These are phyloP conservation scores for Fusarium redolens DNA, from an alignment of 2,329 filamentous ascomycete species.

Conservation along the genomic window DNA sequence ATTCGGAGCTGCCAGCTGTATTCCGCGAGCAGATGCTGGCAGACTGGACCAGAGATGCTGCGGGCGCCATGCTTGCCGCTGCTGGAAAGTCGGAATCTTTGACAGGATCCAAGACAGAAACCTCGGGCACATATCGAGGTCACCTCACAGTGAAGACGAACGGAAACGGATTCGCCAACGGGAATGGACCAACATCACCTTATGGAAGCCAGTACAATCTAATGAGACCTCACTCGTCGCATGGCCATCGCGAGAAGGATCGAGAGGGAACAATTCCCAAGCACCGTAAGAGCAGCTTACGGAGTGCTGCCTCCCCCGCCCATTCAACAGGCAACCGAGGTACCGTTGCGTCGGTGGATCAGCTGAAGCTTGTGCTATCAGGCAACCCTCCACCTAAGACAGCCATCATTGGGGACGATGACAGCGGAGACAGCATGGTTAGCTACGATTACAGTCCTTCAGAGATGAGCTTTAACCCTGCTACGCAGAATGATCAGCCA, in stretches of 20 bases:
- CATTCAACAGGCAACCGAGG: constrained; percentile 58
- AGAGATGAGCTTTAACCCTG: constrained; percentile 70
- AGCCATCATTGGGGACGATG: constrained; percentile 56
- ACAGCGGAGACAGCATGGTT: constrained; percentile 75
- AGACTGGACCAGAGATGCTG: constrained; percentile 82
- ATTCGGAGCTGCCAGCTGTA: constrained; percentile 70
- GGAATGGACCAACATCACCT: constrained; percentile 56
- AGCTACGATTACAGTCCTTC: constrained; percentile 77
- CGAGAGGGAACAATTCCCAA: constrained; percentile 52
- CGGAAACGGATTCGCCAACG: constrained; percentile 46
- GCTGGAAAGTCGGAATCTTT: constrained; percentile 79
- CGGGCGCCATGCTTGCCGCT: constrained; percentile 75
- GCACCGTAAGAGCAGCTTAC: constrained; percentile 65
- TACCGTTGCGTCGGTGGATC: constrained; percentile 70
- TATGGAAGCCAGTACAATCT: constrained; percentile 63
- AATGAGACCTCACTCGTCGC: constrained; percentile 59
- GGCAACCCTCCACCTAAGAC: constrained; percentile 59
- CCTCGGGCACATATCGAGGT: constrained; percentile 62
- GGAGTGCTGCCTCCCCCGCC: constrained; percentile 62
- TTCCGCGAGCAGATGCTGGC: constrained; percentile 81
- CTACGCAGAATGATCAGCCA: constrained; percentile 47
- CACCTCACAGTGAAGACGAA: constrained; percentile 68
- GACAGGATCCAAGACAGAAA: constrained; percentile 77
- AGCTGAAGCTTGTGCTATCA: constrained; percentile 70
- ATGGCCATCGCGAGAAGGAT: constrained; percentile 50